Percentiles rank a stretch among this genome's conserved stretches.
Conservation (phyloP, 257 asterid species). For the Salvia splendens region DNA sequence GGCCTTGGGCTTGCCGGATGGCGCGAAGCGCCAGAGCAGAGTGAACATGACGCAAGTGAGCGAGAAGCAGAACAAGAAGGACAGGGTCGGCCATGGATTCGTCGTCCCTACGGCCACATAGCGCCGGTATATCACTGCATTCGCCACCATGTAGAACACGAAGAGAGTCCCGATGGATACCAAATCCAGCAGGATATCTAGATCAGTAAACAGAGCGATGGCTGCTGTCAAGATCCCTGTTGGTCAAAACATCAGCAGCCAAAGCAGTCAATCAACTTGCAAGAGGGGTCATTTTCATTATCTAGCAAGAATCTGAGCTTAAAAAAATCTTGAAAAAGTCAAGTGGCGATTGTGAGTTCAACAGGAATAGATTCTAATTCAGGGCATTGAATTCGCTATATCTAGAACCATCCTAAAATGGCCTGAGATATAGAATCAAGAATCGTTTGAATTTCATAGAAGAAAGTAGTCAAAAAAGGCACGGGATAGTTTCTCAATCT, state of each 20-base stretch:
- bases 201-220: conserved; percentile 77
- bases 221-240: conserved; percentile 85
- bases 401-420: no score
- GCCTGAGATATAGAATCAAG: no score
- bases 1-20: conserved; percentile 65
- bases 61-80: conserved; percentile 58
- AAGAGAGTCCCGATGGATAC: conserved; percentile 86
- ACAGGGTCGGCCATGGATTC: conserved; percentile 77
- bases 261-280: conserved; percentile 17
- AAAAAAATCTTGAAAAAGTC: no score
- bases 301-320: no score
- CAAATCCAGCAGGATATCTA: conserved; percentile 67
- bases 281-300: no score
- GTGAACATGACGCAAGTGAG: conserved; percentile 68
- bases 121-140: conserved; percentile 84
- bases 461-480: no score
- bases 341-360: no score
- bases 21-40: conserved; percentile 63
- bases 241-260: no score
- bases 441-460: no score
- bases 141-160: conserved; percentile 91
- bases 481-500: no score
- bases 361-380: no score
- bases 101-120: conserved; percentile 60
- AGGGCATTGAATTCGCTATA: no score